A percentile compares a stretch with the other conserved stretches of the same genome.
Evolutionary conservation across 2,329 filamentous ascomycete genomes (phyloP).

Genomic region (Aspergillus amoenus): DNA sequence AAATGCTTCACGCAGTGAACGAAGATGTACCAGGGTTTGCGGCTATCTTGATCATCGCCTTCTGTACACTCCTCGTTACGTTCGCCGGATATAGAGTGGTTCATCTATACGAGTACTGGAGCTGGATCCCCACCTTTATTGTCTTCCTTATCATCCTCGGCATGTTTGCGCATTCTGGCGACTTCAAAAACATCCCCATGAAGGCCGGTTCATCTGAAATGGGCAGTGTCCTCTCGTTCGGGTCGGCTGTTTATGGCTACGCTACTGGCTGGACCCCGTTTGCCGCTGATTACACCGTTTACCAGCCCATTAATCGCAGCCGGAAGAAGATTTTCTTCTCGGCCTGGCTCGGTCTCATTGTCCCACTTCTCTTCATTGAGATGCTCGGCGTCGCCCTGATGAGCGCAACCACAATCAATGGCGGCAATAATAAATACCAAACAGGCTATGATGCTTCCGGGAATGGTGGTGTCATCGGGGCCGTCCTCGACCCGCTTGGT

Average conservation of each 20-base stretch:
- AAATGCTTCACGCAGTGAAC: constrained; percentile 74
- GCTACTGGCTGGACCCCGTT: constrained; percentile 72
- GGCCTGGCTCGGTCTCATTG: constrained; percentile 67
- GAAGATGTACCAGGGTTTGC: constrained; percentile 67
- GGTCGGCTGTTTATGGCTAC: constrained; percentile 66
- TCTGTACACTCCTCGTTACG: constrained; percentile 67
- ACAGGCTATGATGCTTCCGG: constrained; percentile 56
- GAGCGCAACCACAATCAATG: constrained; percentile 60
- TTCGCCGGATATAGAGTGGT: constrained; percentile 75
- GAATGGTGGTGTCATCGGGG: constrained; percentile 66
- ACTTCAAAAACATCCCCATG: constrained; percentile 65
- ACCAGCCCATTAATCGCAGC: constrained; percentile 65
- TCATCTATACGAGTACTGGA: constrained; percentile 73
- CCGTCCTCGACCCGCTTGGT: constrained; percentile 64
- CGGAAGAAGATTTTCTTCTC: constrained; percentile 65
- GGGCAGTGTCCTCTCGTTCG: constrained; percentile 63
- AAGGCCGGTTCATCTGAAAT: constrained; percentile 58
- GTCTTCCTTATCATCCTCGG: constrained; percentile 72
- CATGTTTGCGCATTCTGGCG: constrained; percentile 64
- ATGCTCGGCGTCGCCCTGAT: constrained; percentile 70
- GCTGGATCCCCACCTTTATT: constrained; percentile 70
- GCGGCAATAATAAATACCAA: constrained; percentile 54
- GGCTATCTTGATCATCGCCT: constrained; percentile 71
- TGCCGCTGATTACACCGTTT: constrained; percentile 77
- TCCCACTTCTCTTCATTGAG: constrained; percentile 72